phyloP scores from a whole-genome alignment of 345 rosid genomes.

The Atalantia buxifolia region DNA sequence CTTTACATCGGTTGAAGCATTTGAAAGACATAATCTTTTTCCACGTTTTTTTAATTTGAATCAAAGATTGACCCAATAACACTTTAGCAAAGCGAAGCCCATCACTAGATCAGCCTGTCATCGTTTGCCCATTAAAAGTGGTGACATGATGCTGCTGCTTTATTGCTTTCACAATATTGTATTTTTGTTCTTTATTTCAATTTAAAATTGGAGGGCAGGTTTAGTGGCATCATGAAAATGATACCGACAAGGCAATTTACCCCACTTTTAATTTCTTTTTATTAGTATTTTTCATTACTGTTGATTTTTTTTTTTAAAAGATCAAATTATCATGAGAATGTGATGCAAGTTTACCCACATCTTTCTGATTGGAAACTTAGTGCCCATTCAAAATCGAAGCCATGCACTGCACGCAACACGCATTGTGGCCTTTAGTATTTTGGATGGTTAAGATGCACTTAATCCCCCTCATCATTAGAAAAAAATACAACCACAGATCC shows the following conservation, averaged over 20 bases:
- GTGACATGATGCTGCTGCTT: neutral
- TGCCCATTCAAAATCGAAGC: neutral
- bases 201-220: constrained; percentile 17
- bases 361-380: neutral
- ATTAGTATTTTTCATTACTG: neutral
- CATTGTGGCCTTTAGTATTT: neutral
- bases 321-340: neutral
- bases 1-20: neutral
- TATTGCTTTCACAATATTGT: constrained; percentile 1
- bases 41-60: neutral
- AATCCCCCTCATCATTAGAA: neutral
- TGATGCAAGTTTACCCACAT: neutral
- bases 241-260: neutral
- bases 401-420: neutral
- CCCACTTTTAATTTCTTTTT: neutral
- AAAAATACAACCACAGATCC: neutral
- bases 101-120: neutral
- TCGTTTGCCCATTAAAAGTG: neutral
- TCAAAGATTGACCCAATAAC: neutral
- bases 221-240: neutral
- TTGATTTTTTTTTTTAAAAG: too few relatives aligned
- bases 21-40: neutral
- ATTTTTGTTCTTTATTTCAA: neutral
- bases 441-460: neutral
- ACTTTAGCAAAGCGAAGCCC: neutral